phyloP scores from a whole-genome alignment of 2,329 filamentous ascomycete genomes.

The Fusarium avenaceum region DNA sequence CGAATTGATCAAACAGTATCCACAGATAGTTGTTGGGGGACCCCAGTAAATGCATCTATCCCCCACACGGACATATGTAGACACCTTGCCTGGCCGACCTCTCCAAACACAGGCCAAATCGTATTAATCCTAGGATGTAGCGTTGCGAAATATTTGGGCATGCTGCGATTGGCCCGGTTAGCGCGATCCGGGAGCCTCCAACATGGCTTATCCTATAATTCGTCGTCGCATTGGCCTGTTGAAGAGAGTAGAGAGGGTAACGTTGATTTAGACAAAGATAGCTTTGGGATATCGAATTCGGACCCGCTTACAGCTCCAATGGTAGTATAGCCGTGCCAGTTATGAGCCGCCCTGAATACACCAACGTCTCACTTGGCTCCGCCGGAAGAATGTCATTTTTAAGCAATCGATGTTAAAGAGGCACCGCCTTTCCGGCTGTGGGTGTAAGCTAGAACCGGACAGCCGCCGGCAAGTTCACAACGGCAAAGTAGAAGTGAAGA shows the following conservation, averaged over 20 bases:
- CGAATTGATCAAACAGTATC: constrained; percentile 27
- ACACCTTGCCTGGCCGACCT: constrained; percentile 14
- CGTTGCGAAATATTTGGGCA: constrained; percentile 26
- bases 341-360: constrained; percentile 40
- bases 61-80: constrained; percentile 20
- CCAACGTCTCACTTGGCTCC: constrained; percentile 38
- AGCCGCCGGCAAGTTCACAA: constrained; percentile 34
- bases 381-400: constrained; percentile 43
- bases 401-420: constrained; percentile 9
- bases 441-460: constrained; percentile 38
- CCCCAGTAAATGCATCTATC: constrained; percentile 3
- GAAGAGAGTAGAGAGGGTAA: constrained; percentile 16
- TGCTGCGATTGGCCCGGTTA: constrained; percentile 46
- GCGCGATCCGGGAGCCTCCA: constrained; percentile 30
- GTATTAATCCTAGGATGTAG: constrained; percentile 27
- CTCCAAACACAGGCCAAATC: constrained; percentile 16
- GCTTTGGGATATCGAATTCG: constrained; percentile 36
- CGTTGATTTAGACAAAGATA: constrained; percentile 24
- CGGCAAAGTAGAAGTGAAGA: constrained; percentile 2
- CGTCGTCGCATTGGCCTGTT: constrained; percentile 29
- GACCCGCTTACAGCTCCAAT: constrained; percentile 43
- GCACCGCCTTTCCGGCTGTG: constrained; percentile 20
- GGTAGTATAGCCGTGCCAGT: constrained; percentile 48
- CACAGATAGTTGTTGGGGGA: constrained; percentile 31
- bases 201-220: constrained; percentile 10